These are phyloP conservation scores for Pseudogymnoascus sp. DNA, from an alignment of 2,329 filamentous ascomycete species.

Conservation along the genomic window DNA sequence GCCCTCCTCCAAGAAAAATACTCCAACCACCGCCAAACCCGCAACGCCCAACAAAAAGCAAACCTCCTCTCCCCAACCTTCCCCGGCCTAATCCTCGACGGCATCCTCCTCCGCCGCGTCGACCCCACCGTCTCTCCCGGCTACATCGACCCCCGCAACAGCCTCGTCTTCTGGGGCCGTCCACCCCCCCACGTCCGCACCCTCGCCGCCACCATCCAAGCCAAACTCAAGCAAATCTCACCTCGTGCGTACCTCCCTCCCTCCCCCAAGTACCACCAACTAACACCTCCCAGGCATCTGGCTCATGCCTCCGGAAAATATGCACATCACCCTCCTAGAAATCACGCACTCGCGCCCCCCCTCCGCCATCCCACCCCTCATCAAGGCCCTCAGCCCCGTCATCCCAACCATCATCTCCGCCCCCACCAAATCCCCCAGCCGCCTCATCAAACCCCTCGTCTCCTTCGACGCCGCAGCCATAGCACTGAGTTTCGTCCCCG, in stretches of 20 bases:
- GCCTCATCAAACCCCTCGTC: slow-evolving; percentile 74
- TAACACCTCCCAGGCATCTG: slow-evolving; percentile 56
- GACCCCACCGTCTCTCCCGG: slow-evolving; percentile 56
- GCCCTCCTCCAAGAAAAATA: slow-evolving; percentile 42
- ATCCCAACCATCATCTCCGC: slow-evolving; percentile 53
- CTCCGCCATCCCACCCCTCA: slow-evolving; percentile 58
- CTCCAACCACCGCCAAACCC: slow-evolving; percentile 61
- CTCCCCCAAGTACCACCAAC: background rate
- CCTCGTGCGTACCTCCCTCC: slow-evolving; percentile 52
- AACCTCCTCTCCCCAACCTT: slow-evolving; percentile 67
- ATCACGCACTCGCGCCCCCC: slow-evolving; percentile 71
- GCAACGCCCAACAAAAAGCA: slow-evolving; percentile 68
- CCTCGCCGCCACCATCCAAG: slow-evolving; percentile 63
- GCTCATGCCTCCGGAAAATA: slow-evolving; percentile 71
- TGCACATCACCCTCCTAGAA: slow-evolving; percentile 84
- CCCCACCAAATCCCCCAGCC: slow-evolving; percentile 61
- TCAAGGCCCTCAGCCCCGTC: slow-evolving; percentile 48
- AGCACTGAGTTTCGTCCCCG: slow-evolving; percentile 79
- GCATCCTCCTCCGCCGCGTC: slow-evolving; percentile 63
- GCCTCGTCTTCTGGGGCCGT: slow-evolving; percentile 81
- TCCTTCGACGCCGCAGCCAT: slow-evolving; percentile 81
- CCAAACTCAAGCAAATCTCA: slow-evolving; percentile 53
- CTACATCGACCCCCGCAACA: slow-evolving; percentile 70
- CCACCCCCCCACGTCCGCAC: slow-evolving; percentile 65
- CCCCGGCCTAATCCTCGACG: slow-evolving; percentile 65